Percentiles rank a stretch among this genome's conserved stretches.
Evolutionary conservation across 2,329 filamentous ascomycete species (phyloP).

Genomic region (Venturia aucupariae): DNA sequence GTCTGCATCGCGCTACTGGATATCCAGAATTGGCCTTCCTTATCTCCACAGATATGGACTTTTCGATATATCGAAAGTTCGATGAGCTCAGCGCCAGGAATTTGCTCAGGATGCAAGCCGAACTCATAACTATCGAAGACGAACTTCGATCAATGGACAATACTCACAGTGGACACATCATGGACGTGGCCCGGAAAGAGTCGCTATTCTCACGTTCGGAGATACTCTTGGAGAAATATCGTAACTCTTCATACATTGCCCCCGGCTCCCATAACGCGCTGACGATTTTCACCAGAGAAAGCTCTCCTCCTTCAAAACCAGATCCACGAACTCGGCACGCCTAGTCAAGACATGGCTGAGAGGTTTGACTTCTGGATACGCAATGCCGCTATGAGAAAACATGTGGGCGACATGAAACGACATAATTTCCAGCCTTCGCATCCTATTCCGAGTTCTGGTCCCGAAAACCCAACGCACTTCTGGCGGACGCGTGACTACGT

Average conservation of each 20-base stretch:
- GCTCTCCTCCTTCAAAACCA: constrained; percentile 1
- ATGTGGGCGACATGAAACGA: neutral
- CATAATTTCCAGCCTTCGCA: neutral
- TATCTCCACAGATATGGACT: constrained; percentile 5
- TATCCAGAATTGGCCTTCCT: constrained; percentile 8
- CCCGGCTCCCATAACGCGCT: neutral
- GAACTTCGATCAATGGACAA: constrained; percentile 3
- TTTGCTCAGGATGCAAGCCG: constrained; percentile 2
- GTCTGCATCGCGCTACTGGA: neutral
- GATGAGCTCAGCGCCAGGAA: constrained; percentile 10
- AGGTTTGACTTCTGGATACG: neutral
- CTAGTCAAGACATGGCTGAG: neutral
- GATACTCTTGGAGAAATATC: constrained; percentile 1
- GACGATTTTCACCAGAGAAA: neutral
- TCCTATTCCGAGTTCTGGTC: neutral
- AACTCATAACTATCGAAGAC: constrained; percentile 7
- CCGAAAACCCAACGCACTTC: neutral
- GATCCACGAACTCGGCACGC: constrained; percentile 3
- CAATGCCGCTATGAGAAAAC: neutral
- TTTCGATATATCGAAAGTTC: constrained; percentile 12
- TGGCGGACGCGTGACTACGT: constrained; percentile 1
- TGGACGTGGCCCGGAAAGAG: neutral
- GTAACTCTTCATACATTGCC: neutral
- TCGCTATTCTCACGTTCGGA: constrained; percentile 1
- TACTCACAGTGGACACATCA: neutral